phyloP scores from a whole-genome alignment of 2,329 filamentous ascomycete species.

The Aspergillus hortae region DNA sequence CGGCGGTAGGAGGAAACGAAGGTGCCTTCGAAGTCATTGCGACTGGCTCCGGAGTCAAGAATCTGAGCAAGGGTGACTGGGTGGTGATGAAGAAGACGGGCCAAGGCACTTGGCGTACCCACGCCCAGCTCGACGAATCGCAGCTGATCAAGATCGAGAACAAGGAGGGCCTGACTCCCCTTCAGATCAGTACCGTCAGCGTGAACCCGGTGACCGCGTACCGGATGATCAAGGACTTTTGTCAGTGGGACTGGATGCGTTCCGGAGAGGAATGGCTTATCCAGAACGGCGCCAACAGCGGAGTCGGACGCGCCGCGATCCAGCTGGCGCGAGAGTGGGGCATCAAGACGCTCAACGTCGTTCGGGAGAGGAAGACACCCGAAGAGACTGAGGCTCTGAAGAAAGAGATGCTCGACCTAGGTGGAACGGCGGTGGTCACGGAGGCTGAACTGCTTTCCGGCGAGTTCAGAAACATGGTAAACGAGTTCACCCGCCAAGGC shows the following conservation, averaged over 20 bases:
- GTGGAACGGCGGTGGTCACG: constrained; percentile 61
- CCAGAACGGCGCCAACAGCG: constrained; percentile 94
- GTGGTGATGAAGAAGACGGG: constrained; percentile 80
- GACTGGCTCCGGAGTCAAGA: constrained; percentile 59
- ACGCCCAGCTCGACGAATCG: constrained; percentile 64
- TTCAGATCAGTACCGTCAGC: constrained; percentile 81
- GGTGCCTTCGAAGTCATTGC: constrained; percentile 87
- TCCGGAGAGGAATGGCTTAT: constrained; percentile 85
- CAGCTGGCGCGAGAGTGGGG: constrained; percentile 86
- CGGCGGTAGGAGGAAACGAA: constrained; percentile 68
- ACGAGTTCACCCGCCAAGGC: constrained; percentile 68
- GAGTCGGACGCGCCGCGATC: constrained; percentile 86
- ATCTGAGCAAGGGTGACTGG: constrained; percentile 78
- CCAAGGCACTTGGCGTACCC: constrained; percentile 93
- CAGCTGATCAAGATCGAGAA: constrained; percentile 68
- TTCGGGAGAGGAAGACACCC: constrained; percentile 66
- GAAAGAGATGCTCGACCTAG: constrained; percentile 57
- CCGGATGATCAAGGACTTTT: constrained; percentile 82
- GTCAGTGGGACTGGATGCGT: constrained; percentile 49
- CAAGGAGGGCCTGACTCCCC: constrained; percentile 64
- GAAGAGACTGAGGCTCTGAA: constrained; percentile 64
- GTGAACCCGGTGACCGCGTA: constrained; percentile 96
- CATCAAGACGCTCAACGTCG: constrained; percentile 82
- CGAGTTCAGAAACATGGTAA: constrained; percentile 48
- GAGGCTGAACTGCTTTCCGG: constrained; percentile 53